These are phyloP conservation scores for Circinella umbellata DNA, from an alignment of 371 early-diverging fungal genomes.

Conservation along the genomic window DNA sequence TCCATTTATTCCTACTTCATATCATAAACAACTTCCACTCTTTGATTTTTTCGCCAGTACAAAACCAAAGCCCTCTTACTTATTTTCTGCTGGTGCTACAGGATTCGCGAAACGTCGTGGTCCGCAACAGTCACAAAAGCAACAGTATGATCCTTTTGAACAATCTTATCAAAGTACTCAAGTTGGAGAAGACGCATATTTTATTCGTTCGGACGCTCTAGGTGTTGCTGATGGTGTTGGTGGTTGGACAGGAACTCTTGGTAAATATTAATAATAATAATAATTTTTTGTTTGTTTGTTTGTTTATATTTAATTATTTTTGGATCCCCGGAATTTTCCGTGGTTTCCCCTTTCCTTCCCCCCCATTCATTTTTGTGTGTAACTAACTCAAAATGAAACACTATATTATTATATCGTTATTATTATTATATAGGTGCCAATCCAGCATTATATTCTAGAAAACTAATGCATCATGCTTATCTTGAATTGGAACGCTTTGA, in stretches of 20 bases:
- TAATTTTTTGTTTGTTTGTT: too few species aligned
- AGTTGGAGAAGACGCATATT: conserved; percentile 86
- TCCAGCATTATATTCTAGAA: conserved; percentile 86
- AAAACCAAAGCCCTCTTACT: conserved; percentile 55
- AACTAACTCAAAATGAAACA: background rate
- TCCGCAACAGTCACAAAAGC: conserved; percentile 34
- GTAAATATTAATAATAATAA: conserved; percentile 14
- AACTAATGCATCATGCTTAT: conserved; percentile 91
- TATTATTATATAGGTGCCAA: conserved; percentile 66
- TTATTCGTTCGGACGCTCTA: conserved; percentile 74
- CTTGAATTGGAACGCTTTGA: conserved; percentile 80
- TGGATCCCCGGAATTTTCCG: conserved; percentile 9
- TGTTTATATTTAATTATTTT: background rate
- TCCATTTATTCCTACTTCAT: conserved; percentile 1
- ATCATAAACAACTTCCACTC: conserved; percentile 17
- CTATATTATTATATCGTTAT: background rate
- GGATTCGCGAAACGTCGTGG: conserved; percentile 73
- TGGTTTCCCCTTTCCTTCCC: conserved; percentile 10
- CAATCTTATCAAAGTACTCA: conserved; percentile 71
- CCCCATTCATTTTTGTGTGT: conserved; percentile 15
- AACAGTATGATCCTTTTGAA: conserved; percentile 36
- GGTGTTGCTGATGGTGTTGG: conserved; percentile 90
- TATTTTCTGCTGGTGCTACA: conserved; percentile 72
- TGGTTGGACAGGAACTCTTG: conserved; percentile 67
- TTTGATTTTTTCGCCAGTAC: conserved; percentile 45